phyloP scores from a whole-genome alignment of 441 rosid genomes.

The Pelargonium cotyledonis region DNA sequence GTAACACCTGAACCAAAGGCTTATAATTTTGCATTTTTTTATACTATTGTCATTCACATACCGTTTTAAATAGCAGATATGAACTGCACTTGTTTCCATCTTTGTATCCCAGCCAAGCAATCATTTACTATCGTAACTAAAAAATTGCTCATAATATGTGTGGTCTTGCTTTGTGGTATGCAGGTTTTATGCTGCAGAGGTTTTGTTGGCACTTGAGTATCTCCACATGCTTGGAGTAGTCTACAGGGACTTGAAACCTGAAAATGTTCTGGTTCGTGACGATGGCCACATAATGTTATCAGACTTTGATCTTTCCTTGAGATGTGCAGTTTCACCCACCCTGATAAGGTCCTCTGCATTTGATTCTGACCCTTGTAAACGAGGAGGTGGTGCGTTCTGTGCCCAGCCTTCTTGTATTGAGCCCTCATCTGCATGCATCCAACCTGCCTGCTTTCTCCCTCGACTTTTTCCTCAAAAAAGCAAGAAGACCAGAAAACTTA shows the following conservation, averaged over 20 bases:
- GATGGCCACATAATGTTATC: constrained; percentile 99
- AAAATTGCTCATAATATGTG: no score
- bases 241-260: constrained; percentile 32
- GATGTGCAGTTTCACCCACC: constrained; percentile 87
- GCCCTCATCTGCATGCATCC: constrained; percentile 75
- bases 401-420: constrained; percentile 80
- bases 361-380: constrained; percentile 56
- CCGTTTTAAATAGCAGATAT: no score
- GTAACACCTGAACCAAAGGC: no score
- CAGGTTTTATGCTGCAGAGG: constrained; percentile 95
- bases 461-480: constrained; percentile 65
- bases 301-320: constrained; percentile 88
- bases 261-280: constrained; percentile 90
- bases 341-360: constrained; percentile 50
- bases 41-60: no score
- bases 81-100: no score
- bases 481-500: constrained; percentile 59
- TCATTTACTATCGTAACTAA: no score
- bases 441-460: constrained; percentile 82
- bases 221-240: constrained; percentile 98
- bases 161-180: neutral
- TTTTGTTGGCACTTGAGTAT: constrained; percentile 85
- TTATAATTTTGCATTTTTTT: no score
- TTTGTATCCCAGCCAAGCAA: no score
- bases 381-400: constrained; percentile 55